Evolutionary conservation across 371 early-diverging fungal species (phyloP).

Genomic region (Mortierella sp.): DNA sequence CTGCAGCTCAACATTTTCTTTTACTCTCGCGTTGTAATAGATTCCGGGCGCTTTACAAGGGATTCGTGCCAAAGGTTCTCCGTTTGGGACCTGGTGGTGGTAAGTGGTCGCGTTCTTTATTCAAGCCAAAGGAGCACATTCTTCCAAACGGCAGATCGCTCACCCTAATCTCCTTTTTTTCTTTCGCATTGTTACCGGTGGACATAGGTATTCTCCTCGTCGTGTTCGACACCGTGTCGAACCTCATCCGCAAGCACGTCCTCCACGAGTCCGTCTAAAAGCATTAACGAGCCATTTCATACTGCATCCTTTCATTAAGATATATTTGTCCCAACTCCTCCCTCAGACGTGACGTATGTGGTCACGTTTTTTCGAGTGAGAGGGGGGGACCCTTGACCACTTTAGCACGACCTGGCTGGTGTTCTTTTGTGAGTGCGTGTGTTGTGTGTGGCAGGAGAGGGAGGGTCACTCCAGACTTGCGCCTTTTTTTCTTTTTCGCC

Average conservation of each 20-base stretch:
- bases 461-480: neutral
- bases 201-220: constrained; percentile 87
- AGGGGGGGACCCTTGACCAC: neutral
- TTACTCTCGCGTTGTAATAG: constrained; percentile 53
- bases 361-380: neutral
- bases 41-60: constrained; percentile 92
- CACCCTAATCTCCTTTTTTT: neutral
- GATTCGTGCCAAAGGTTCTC: constrained; percentile 97
- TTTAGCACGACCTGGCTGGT: neutral
- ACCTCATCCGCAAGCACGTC: constrained; percentile 85
- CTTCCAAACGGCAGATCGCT: neutral
- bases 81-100: constrained; percentile 96
- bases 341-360: constrained; percentile 13
- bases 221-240: constrained; percentile 92
- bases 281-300: too few species aligned
- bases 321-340: too few species aligned
- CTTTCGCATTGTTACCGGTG: constrained; percentile 9
- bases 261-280: constrained; percentile 58
- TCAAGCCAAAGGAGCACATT: too few species aligned
- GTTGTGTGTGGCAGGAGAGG: neutral
- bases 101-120: constrained; percentile 6
- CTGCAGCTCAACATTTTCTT: neutral
- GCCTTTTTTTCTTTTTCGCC: neutral
- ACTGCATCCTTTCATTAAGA: too few species aligned
- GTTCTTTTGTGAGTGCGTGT: neutral